Base-by-base conservation (phyloP, 371 early-diverging fungal species). In the Batkoa obscura region DNA sequence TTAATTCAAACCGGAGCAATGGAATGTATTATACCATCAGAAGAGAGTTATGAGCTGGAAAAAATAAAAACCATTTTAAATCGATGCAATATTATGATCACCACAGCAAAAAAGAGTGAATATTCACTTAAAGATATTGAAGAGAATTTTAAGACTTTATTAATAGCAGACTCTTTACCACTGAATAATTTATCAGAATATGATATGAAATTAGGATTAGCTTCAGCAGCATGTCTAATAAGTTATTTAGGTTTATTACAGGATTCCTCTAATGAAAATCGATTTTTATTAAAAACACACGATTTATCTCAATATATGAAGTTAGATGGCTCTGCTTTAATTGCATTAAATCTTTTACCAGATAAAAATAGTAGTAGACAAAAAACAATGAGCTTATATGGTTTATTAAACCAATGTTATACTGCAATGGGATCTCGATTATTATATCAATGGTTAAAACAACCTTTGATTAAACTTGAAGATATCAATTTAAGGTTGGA, bases 391-490 rank as follows among this genome's bases (percentile, higher is more conserved):
- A 65, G 94, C 15, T 88, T 76, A 57, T 91, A 93, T 0, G 67
- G 94, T 43, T 56, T 55, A 13, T 68, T 97, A 43, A 88, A 94
- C 68, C 73, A 84, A 57, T 92, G 94, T 71, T 78, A 80, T 56
- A 97, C 98, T 2, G 68, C 84, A 0, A 93, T 92, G 62, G 98
- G 98, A 0, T 73, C 84, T 15, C 73, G 95, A 2, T 62, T 94
- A 60, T 69, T 95, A 23, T 73, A 76, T 10, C 90, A 89, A 64
- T 97, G 96, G 95, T 64, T 97, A 34, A 90, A 86, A 59, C 96
- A 95, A 62, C 98, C 98, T 3, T 70, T 94, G 2, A 69, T 93
- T 62, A 74, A 79, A 36, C 17, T 83, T 4, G 60, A 64, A 4
- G 83, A 79, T 38, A 39, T 58, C 75, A 84, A 73, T 42, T 71